Conservation (phyloP, 2,329 filamentous ascomycete species). For the Ceratocystis cacaofunesta region DNA sequence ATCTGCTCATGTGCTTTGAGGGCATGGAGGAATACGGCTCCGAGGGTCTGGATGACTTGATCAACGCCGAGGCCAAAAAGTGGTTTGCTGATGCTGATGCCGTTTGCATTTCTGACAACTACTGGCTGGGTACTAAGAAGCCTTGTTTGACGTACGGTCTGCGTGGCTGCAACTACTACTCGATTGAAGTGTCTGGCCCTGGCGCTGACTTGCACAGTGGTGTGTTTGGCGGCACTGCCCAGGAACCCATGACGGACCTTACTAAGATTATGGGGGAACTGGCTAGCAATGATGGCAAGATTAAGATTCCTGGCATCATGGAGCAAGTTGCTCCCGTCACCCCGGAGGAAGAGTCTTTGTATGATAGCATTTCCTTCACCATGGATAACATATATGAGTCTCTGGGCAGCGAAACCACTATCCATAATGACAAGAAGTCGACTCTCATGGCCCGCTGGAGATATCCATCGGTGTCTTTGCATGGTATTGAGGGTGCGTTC, state of each 20-base stretch:
- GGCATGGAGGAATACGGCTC: constrained; percentile 99
- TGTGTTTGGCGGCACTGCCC: constrained; percentile 89
- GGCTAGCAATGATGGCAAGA: constrained; percentile 82
- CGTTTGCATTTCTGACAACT: constrained; percentile 98
- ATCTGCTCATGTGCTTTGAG: constrained; percentile 98
- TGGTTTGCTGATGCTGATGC: constrained; percentile 94
- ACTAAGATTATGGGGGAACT: constrained; percentile 67
- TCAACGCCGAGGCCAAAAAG: constrained; percentile 76
- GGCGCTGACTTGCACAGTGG: constrained; percentile 91
- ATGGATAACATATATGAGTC: constrained; percentile 94
- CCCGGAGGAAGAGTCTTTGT: constrained; percentile 73
- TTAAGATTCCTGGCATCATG: constrained; percentile 82
- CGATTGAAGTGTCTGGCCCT: constrained; percentile 75
- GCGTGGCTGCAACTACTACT: constrained; percentile 96
- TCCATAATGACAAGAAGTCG: constrained; percentile 74
- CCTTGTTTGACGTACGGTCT: constrained; percentile 95
- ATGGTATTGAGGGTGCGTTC: constrained; percentile 92
- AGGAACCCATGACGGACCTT: constrained; percentile 97
- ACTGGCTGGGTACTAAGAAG: constrained; percentile 98
- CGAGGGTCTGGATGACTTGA: constrained; percentile 89
- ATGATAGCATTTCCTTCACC: constrained; percentile 79
- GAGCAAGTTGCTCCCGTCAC: constrained; percentile 86
- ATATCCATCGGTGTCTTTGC: constrained; percentile 81
- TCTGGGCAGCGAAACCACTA: constrained; percentile 74
- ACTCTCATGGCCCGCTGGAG: constrained; percentile 96